These are phyloP conservation scores for Termitomyces sp. DNA, from an alignment of 768 basidiomycete species.

Conservation along the genomic window DNA sequence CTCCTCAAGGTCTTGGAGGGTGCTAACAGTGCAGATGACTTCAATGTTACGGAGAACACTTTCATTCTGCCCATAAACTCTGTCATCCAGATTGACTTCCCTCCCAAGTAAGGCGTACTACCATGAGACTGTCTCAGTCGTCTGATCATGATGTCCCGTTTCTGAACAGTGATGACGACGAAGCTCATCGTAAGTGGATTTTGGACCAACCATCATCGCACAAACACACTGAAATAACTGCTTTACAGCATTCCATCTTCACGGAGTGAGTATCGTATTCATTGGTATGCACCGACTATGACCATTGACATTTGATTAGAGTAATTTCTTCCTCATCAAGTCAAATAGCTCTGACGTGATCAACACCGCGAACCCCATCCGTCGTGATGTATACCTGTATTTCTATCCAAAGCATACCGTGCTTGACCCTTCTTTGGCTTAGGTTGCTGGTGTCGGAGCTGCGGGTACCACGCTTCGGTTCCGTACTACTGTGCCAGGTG, in stretches of 20 bases:
- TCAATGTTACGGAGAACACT: slow-evolving; percentile 34
- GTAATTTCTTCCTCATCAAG: slow-evolving; percentile 39
- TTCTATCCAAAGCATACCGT: neutral
- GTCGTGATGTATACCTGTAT: slow-evolving; percentile 20
- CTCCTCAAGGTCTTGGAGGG: slow-evolving; percentile 37
- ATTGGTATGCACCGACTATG: neutral
- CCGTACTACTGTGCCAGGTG: slow-evolving; percentile 54
- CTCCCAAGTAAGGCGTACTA: slow-evolving; percentile 19
- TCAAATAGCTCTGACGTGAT: slow-evolving; percentile 27
- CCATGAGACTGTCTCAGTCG: no score
- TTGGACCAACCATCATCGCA: neutral
- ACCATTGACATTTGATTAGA: slow-evolving; percentile 20
- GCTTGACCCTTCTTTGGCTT: neutral
- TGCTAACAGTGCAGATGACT: slow-evolving; percentile 24
- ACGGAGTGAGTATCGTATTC: slow-evolving; percentile 22
- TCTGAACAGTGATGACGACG: slow-evolving; percentile 23
- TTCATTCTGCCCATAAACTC: slow-evolving; percentile 37
- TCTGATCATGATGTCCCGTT: neutral
- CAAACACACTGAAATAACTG: neutral
- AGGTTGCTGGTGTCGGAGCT: slow-evolving; percentile 19
- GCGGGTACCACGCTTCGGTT: slow-evolving; percentile 43
- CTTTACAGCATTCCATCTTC: slow-evolving; percentile 30
- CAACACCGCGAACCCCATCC: slow-evolving; percentile 49
- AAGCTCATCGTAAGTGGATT: slow-evolving; percentile 25
- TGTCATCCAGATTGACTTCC: slow-evolving; percentile 38